phyloP scores from a whole-genome alignment of 2,329 filamentous ascomycete genomes.

The Neonectria punicea region DNA sequence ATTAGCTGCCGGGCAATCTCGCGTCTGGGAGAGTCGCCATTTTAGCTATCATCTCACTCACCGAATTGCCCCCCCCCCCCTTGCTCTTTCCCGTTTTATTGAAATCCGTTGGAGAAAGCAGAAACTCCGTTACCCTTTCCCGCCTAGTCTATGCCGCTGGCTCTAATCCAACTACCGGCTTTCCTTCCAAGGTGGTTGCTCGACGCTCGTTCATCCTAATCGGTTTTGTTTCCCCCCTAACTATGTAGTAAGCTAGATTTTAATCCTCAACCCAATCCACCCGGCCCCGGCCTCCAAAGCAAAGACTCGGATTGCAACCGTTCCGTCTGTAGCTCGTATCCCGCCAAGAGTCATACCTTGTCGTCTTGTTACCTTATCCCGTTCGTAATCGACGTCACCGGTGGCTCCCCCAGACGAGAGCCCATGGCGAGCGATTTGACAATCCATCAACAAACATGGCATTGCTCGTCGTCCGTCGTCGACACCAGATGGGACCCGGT shows the following conservation, averaged over 20 bases:
- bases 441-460: slow-evolving; percentile 30
- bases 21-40: slow-evolving; percentile 11
- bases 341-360: slow-evolving; percentile 23
- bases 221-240: slow-evolving; percentile 1
- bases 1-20: slow-evolving; percentile 10
- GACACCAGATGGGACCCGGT: slow-evolving; percentile 20
- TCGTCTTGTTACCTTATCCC: slow-evolving; percentile 6
- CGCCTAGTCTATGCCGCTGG: slow-evolving; percentile 25
- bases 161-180: slow-evolving; percentile 34
- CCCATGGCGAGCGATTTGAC: slow-evolving; percentile 24
- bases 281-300: background rate
- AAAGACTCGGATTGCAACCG: background rate
- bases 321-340: slow-evolving; percentile 14
- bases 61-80: background rate
- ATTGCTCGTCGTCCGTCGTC: slow-evolving; percentile 14
- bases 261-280: slow-evolving; percentile 5
- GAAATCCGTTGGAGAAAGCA: slow-evolving; percentile 10
- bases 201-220: slow-evolving; percentile 19
- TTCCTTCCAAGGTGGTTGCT: slow-evolving; percentile 2
- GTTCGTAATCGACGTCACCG: slow-evolving; percentile 26
- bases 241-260: background rate
- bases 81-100: slow-evolving; percentile 11
- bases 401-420: slow-evolving; percentile 20
- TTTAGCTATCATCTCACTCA: slow-evolving; percentile 11
- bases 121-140: slow-evolving; percentile 26